Conservation (phyloP, 257 asterid species). For the Henckelia pumila region DNA sequence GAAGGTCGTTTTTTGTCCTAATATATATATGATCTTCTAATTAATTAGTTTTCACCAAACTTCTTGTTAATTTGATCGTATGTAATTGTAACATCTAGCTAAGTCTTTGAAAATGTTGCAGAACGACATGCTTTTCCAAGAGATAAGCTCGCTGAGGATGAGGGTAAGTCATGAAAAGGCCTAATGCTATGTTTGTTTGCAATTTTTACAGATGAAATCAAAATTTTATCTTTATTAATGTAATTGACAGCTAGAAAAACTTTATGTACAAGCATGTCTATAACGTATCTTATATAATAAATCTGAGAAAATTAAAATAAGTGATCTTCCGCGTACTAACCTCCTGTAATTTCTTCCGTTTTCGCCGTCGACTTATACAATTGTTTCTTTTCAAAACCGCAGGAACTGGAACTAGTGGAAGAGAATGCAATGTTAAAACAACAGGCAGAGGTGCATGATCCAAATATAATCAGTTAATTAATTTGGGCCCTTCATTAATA, state of each 20-base stretch:
- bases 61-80: neutral
- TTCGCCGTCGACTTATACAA: neutral
- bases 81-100: neutral
- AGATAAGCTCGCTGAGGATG: slow-evolving; percentile 51
- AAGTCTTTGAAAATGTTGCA: slow-evolving; percentile 31
- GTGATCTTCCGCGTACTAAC: neutral
- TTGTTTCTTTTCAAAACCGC: slow-evolving; percentile 24
- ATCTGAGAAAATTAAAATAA: too few relatives aligned
- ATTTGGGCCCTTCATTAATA: too few relatives aligned
- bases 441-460: slow-evolving; percentile 33
- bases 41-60: neutral
- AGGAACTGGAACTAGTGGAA: slow-evolving; percentile 57
- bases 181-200: too few relatives aligned
- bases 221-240: too few relatives aligned
- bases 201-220: too few relatives aligned
- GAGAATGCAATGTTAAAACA: slow-evolving; percentile 54
- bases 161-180: slow-evolving; percentile 44
- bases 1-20: slow-evolving; percentile 32
- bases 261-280: too few relatives aligned
- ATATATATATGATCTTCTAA: too few relatives aligned
- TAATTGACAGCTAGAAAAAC: too few relatives aligned
- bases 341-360: too few relatives aligned
- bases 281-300: too few relatives aligned
- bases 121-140: slow-evolving; percentile 50
- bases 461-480: too few relatives aligned